phyloP scores from a whole-genome alignment of 805 yeast genomes.

The Metschnikowia lochheadii region DNA sequence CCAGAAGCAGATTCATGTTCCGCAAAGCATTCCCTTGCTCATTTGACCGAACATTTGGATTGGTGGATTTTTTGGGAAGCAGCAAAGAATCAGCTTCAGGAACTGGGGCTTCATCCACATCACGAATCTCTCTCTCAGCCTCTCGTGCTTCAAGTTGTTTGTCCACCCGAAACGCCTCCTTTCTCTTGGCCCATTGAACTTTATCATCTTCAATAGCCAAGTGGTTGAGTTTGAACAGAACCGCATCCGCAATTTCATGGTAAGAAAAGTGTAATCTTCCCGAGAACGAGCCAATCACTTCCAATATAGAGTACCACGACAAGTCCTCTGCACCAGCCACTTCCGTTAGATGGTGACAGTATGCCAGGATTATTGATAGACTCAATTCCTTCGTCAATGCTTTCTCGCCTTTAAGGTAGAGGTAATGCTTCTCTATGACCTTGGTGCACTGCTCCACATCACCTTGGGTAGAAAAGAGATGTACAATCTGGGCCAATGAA shows the following conservation, averaged over 20 bases:
- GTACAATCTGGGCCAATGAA: slow-evolving; percentile 24
- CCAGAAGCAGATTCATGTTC: slow-evolving; percentile 22
- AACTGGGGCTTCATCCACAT: neutral
- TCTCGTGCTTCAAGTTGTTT: neutral
- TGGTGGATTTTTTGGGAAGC: slow-evolving; percentile 21
- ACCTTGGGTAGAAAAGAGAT: slow-evolving; percentile 31
- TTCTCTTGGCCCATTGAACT: slow-evolving; percentile 15
- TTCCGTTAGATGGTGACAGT: slow-evolving; percentile 23
- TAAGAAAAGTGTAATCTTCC: slow-evolving; percentile 9
- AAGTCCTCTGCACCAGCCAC: slow-evolving; percentile 17
- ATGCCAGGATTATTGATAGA: slow-evolving; percentile 31
- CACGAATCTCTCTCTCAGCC: slow-evolving; percentile 1
- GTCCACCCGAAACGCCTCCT: slow-evolving; percentile 2
- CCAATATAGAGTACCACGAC: slow-evolving; percentile 28
- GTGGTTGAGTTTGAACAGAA: slow-evolving; percentile 28
- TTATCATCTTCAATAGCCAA: slow-evolving; percentile 24
- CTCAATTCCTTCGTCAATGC: slow-evolving; percentile 33
- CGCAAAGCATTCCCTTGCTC: slow-evolving; percentile 31
- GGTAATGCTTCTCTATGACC: slow-evolving; percentile 34
- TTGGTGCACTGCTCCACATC: slow-evolving; percentile 33
- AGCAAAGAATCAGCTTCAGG: neutral
- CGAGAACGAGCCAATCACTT: slow-evolving; percentile 27
- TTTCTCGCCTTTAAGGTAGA: slow-evolving; percentile 27
- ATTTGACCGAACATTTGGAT: slow-evolving; percentile 23
- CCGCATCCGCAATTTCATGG: slow-evolving; percentile 28